Conservation (phyloP, 2,329 filamentous ascomycete species). For the Ascochyta fabae region DNA sequence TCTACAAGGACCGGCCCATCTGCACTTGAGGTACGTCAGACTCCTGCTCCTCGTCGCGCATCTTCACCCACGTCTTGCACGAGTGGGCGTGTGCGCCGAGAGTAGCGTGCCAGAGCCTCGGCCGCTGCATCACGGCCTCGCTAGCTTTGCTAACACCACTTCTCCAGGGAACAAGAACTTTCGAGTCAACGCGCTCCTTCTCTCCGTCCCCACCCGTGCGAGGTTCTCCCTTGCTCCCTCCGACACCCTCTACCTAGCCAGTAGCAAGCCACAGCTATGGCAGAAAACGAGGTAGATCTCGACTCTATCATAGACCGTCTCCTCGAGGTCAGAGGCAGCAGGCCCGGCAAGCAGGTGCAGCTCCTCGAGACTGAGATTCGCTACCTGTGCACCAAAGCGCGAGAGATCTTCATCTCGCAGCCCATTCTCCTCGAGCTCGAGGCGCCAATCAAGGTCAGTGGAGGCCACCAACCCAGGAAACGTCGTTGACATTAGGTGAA, state of each 20-base stretch:
- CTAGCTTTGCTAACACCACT: conserved; percentile 29
- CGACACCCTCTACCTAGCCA: conserved; percentile 30
- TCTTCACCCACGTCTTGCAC: background rate
- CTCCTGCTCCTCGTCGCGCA: conserved; percentile 3
- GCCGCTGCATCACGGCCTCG: conserved; percentile 19
- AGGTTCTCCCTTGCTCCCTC: conserved; percentile 44
- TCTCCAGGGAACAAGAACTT: conserved; percentile 27
- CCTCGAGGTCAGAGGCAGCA: conserved; percentile 95
- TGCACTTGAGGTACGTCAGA: conserved; percentile 42
- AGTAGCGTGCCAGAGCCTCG: conserved; percentile 19
- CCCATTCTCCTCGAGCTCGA: conserved; percentile 97
- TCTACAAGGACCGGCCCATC: conserved; percentile 26
- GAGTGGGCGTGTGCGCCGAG: conserved; percentile 4
- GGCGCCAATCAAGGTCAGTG: conserved; percentile 93
- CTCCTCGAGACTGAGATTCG: conserved; percentile 95
- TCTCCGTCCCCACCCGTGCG: conserved; percentile 39
- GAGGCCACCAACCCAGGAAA: background rate
- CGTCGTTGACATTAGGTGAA: conserved; percentile 19
- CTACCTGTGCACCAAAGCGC: conserved; percentile 96
- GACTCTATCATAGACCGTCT: conserved; percentile 99
- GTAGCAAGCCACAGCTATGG: conserved; percentile 63
- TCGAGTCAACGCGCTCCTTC: conserved; percentile 33
- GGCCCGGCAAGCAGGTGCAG: conserved; percentile 98
- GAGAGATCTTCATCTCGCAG: conserved; percentile 99
- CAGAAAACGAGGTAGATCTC: conserved; percentile 92